phyloP scores from a whole-genome alignment of 352 stramenopile genomes.

The Nothophytophthora sp. region DNA sequence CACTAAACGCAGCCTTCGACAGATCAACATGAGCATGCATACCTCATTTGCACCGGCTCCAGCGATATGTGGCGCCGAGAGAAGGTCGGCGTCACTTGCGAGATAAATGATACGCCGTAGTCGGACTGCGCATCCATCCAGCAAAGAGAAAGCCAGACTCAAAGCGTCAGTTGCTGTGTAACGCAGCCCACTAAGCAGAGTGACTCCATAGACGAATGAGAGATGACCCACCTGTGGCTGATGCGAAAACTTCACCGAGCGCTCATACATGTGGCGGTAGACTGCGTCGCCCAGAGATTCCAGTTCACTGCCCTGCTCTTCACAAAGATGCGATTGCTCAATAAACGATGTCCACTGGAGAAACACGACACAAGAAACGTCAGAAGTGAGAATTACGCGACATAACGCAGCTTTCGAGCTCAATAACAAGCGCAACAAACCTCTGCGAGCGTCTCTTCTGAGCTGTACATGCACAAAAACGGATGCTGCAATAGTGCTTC shows the following conservation, averaged over 20 bases:
- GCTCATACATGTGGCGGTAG: conserved; percentile 79
- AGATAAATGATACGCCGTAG: conserved; percentile 77
- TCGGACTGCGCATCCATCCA: conserved; percentile 78
- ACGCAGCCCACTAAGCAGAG: neutral
- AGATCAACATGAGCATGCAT: neutral
- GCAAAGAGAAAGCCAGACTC: neutral
- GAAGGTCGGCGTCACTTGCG: conserved; percentile 53
- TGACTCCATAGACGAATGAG: neutral
- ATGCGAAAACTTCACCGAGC: conserved; percentile 72
- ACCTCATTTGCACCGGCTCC: conserved; percentile 84
- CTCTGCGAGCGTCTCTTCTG: conserved; percentile 67
- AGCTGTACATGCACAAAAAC: conserved; percentile 70
- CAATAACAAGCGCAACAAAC: conserved; percentile 31
- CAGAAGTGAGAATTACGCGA: neutral
- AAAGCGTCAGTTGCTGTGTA: neutral
- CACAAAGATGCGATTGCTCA: conserved; percentile 51
- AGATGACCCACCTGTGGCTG: conserved; percentile 61
- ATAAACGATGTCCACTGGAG: conserved; percentile 70
- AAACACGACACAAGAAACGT: neutral
- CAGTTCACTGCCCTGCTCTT: conserved; percentile 60
- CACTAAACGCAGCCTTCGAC: neutral
- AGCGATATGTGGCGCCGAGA: conserved; percentile 65
- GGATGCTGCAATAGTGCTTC: conserved; percentile 65
- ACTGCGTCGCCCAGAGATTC: conserved; percentile 73
- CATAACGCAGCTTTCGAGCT: no score